phyloP scores from a whole-genome alignment of 139 green algal species.

The Raphidocelis subcapitata region DNA sequence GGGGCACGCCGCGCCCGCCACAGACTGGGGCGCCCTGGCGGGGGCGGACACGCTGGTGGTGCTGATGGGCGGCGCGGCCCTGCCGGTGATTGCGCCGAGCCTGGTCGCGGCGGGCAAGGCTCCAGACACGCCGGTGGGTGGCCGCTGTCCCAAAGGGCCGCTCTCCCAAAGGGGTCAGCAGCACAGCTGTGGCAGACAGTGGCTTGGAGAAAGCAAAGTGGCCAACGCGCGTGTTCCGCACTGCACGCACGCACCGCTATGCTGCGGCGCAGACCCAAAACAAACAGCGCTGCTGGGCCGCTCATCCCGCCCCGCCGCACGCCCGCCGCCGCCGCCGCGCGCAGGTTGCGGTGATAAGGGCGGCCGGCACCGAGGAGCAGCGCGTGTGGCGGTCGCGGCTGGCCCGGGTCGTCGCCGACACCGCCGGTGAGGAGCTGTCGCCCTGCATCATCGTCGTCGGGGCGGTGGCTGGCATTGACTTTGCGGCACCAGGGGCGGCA shows the following conservation, averaged over 20 bases:
- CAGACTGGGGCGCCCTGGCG: constrained; percentile 51
- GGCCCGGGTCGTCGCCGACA: background rate
- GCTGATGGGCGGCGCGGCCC: constrained; percentile 62
- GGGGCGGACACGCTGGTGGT: constrained; percentile 65
- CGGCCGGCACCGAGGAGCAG: background rate
- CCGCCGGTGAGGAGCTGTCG: background rate
- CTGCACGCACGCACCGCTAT: too few species aligned
- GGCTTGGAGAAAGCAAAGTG: too few species aligned
- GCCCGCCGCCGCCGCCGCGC: too few species aligned
- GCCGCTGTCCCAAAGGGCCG: too few species aligned
- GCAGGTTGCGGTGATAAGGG: too few species aligned
- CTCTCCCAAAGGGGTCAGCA: too few species aligned
- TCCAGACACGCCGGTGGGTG: constrained; percentile 35
- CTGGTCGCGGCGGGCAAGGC: constrained; percentile 36
- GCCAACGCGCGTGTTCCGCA: too few species aligned
- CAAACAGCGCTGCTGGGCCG: too few species aligned
- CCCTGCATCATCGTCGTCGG: background rate
- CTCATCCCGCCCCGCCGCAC: too few species aligned
- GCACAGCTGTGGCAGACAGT: too few species aligned
- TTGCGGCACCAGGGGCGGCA: background rate
- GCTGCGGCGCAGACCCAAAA: too few species aligned
- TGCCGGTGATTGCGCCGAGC: constrained; percentile 35
- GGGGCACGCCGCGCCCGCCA: constrained; percentile 47
- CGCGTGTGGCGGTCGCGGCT: background rate
- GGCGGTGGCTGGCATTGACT: background rate